Evolutionary conservation across 2,329 filamentous ascomycete genomes (phyloP).

Genomic region (Huntiella abstrusa): DNA sequence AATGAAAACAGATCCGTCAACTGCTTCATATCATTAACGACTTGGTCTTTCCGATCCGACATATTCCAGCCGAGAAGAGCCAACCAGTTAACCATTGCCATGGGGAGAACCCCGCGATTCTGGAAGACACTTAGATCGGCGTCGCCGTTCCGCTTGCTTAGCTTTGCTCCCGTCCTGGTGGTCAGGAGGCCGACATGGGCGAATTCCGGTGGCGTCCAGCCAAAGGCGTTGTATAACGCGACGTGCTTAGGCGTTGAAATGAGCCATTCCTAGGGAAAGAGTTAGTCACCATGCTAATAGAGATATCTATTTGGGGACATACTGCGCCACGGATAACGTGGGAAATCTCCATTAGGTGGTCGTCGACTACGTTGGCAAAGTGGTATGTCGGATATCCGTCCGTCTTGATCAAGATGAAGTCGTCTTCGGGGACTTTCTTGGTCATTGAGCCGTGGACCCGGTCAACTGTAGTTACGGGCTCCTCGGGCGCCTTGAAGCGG

Average conservation of each 20-base stretch:
- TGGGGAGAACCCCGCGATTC: constrained; percentile 22
- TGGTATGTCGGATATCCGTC: constrained; percentile 94
- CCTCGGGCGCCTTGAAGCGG: constrained; percentile 44
- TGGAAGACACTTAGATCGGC: constrained; percentile 34
- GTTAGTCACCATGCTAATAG: constrained; percentile 1
- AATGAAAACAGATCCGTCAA: constrained; percentile 53
- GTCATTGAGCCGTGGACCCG: constrained; percentile 56
- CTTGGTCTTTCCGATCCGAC: constrained; percentile 28
- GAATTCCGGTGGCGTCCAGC: constrained; percentile 55
- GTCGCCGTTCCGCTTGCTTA: constrained; percentile 61
- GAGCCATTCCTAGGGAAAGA: constrained; percentile 59
- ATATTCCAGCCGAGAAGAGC: constrained; percentile 74
- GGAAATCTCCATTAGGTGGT: constrained; percentile 87
- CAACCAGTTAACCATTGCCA: constrained; percentile 62
- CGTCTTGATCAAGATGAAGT: constrained; percentile 77
- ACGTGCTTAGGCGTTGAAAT: constrained; percentile 66
- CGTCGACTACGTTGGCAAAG: constrained; percentile 90
- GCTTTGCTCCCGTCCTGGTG: constrained; percentile 49
- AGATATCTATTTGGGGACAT: constrained; percentile 15
- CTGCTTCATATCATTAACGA: constrained; percentile 51
- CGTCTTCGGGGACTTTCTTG: constrained; percentile 42
- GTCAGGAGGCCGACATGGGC: constrained; percentile 64
- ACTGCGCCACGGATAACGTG: constrained; percentile 82
- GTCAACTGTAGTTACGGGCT: constrained; percentile 28
- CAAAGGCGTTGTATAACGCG: constrained; percentile 56